phyloP scores from a whole-genome alignment of 2,329 filamentous ascomycete genomes.

The Beauveria varroae region DNA sequence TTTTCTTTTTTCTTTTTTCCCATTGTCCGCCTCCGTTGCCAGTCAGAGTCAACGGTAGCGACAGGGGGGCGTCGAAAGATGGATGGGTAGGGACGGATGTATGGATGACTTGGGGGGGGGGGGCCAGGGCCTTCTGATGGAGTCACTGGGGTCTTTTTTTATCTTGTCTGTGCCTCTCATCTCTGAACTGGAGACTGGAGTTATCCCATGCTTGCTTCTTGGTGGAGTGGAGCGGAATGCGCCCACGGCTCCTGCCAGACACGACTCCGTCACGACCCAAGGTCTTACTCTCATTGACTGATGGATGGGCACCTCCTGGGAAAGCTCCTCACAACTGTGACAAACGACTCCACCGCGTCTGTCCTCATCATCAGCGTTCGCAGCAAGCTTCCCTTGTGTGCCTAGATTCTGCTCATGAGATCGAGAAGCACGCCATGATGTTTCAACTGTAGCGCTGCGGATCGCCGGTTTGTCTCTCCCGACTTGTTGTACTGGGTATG shows the following conservation, averaged over 20 bases:
- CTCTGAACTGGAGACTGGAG: not conserved
- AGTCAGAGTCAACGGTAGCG: not conserved
- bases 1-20: not conserved
- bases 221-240: conserved; percentile 3
- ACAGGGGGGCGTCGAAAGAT: not conserved
- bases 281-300: not conserved
- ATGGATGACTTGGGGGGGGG: too few relatives aligned
- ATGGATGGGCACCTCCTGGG: not conserved
- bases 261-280: not conserved
- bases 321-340: not conserved
- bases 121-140: not conserved
- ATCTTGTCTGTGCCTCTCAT: not conserved
- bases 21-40: not conserved
- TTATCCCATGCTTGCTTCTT: not conserved
- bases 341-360: not conserved
- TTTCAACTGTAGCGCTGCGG: conserved; percentile 17
- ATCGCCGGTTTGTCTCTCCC: conserved; percentile 9
- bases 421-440: conserved; percentile 20
- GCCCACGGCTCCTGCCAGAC: conserved; percentile 4
- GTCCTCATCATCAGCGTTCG: not conserved
- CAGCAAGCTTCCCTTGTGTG: not conserved
- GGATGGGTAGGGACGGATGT: not conserved
- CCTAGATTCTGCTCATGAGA: not conserved
- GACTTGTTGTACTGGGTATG: too few relatives aligned
- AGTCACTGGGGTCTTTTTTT: not conserved